Evolutionary conservation across 495 filamentous ascomycete genomes (phyloP), one percentile per base, ranked within the genome.

Genomic region (Darksidea phi): DNA sequence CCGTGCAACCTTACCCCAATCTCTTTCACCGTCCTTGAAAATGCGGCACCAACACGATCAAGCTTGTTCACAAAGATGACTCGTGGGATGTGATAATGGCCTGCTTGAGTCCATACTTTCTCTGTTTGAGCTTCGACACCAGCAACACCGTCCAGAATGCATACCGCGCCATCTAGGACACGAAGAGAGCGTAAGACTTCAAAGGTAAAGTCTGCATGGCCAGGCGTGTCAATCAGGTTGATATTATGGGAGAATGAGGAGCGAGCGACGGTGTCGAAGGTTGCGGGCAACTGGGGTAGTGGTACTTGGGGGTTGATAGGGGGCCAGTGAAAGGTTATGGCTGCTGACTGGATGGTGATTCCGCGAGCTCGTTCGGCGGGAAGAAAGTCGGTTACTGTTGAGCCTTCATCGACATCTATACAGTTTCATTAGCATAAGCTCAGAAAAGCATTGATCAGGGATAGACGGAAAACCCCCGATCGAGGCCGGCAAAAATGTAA

Each of bases 91-190:
- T 77, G 79, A 66, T 94, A 96, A 10, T 83, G 83, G 50, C 85
- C 88, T 1, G 95, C 94, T 55, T 97, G 94, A 11, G 83, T 75
- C 94, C 95, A 99, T 6, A 99, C 95, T 64, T 96, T 87, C 73
- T 99, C 95, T 0, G 95, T 99, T 73, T 97, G 95, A 1, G 95
- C 93, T 71, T 99, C 95, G 18, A 99, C 94, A 1, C 95, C 95
- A 57, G 95, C 93, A 42, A 99, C 95, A 7, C 90, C 91, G 63
- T 99, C 95, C 18, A 99, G 81, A 64, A 99, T 95, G 67, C 92
- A 97, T 28, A 99, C 87, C 0, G 92, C 92, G 8, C 94, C 94
- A 71, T 99, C 95, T 0, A 99, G 83, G 34, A 97, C 88, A 26
- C 92, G 90, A 46, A 97, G 75, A 17, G 93, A 97, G 15, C 95